Conservation (phyloP, 208 protist genomes). For the Spongospora subterranea region DNA sequence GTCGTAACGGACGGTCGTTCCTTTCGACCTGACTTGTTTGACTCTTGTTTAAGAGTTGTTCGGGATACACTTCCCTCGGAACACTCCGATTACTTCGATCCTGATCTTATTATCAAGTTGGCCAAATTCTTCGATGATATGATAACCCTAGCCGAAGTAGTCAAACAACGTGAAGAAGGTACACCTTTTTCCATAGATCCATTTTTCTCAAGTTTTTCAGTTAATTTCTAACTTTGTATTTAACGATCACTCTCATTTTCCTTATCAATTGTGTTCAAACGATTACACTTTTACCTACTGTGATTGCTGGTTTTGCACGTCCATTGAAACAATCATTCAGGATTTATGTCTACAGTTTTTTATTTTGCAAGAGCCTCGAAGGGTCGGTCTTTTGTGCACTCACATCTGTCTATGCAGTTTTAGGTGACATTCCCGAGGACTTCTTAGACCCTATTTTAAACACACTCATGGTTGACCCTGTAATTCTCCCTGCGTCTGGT, state of each 20-base stretch:
- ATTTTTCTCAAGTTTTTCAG: too few relatives aligned
- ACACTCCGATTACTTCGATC: background rate
- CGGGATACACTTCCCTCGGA: background rate
- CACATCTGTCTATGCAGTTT: background rate
- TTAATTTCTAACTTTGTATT: too few relatives aligned
- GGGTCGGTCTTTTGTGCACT: background rate
- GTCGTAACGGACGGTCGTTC: background rate
- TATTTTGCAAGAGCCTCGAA: too few relatives aligned
- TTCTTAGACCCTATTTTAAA: conserved; percentile 38
- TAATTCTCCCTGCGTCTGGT: background rate
- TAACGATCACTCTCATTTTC: too few relatives aligned
- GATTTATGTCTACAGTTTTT: too few relatives aligned
- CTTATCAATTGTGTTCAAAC: too few relatives aligned
- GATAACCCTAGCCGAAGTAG: background rate
- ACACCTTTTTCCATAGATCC: background rate
- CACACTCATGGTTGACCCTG: background rate
- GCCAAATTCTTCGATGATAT: background rate
- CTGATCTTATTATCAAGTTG: background rate
- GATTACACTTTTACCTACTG: too few relatives aligned
- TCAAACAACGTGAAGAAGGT: background rate
- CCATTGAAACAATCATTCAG: too few relatives aligned
- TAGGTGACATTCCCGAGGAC: background rate
- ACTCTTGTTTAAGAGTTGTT: background rate
- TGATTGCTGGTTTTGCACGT: too few relatives aligned
- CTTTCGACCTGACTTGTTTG: background rate